These are phyloP conservation scores for Gleditsia sinensis DNA, from an alignment of 306 rosid species.

Conservation along the genomic window DNA sequence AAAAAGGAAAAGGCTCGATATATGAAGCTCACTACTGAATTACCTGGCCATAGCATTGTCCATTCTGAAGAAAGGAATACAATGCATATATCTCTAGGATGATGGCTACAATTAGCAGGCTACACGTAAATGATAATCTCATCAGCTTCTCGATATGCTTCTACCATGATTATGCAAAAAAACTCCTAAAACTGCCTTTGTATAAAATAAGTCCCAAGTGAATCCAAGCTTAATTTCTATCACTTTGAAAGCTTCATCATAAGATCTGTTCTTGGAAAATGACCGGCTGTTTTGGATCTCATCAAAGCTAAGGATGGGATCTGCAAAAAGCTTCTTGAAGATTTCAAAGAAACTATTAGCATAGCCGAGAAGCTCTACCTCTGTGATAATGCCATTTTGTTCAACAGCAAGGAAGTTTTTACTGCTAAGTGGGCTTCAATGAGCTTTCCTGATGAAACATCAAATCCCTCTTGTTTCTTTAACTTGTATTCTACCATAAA, in stretches of 20 bases:
- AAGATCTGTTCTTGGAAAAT: neutral
- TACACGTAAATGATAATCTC: neutral
- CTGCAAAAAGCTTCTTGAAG: neutral
- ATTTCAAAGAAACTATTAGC: neutral
- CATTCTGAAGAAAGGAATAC: neutral
- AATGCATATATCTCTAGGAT: neutral
- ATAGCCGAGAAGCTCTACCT: neutral
- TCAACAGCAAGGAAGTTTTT: neutral
- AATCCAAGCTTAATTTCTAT: slow-evolving; percentile 1
- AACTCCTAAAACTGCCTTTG: neutral
- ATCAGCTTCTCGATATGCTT: neutral
- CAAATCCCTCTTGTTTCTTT: neutral
- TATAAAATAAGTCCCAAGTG: neutral
- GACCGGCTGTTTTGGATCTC: neutral
- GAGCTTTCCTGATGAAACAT: neutral
- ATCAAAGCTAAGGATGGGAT: neutral
- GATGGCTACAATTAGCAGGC: neutral
- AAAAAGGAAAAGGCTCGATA: neutral
- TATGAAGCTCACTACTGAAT: neutral
- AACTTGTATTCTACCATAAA: neutral
- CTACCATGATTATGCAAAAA: neutral
- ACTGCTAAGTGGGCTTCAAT: neutral
- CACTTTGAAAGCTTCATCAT: neutral
- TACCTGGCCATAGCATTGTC: neutral
- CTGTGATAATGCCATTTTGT: neutral